These are phyloP conservation scores for Fraxinus sp. DNA, from an alignment of 305 asterid species.

Conservation along the genomic window DNA sequence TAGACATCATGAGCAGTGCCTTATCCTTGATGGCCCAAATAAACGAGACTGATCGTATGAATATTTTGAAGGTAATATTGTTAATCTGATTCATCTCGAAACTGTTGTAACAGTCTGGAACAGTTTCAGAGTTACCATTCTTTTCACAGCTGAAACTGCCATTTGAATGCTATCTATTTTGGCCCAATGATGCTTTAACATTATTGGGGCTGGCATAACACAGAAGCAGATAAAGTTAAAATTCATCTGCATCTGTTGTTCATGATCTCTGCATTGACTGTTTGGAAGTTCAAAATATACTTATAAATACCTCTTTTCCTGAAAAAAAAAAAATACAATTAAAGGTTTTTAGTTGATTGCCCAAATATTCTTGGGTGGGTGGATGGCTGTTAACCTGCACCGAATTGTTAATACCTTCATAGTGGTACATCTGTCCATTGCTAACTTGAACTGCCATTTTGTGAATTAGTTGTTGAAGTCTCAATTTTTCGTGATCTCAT, in stretches of 20 bases:
- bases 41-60: constrained; percentile 92
- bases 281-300: not conserved
- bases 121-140: constrained; percentile 14
- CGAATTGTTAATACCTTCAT: not conserved
- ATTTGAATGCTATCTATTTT: constrained; percentile 14
- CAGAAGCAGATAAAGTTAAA: constrained; percentile 5
- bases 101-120: constrained; percentile 16
- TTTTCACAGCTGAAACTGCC: constrained; percentile 13
- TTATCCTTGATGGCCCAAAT: constrained; percentile 93
- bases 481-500: constrained; percentile 11
- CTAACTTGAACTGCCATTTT: constrained; percentile 9
- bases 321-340: not conserved
- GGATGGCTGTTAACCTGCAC: not conserved
- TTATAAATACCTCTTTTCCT: not conserved
- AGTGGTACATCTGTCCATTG: constrained; percentile 10
- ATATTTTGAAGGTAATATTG: constrained; percentile 76
- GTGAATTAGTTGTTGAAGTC: not conserved
- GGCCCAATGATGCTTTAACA: constrained; percentile 8
- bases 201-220: constrained; percentile 8
- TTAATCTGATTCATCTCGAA: not conserved
- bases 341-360: not conserved
- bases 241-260: constrained; percentile 6
- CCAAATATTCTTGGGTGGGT: not conserved
- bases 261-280: constrained; percentile 15
- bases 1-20: constrained; percentile 93